A percentile compares a stretch with the other conserved stretches of the same genome.
Evolutionary conservation across 108 stramenopile species (phyloP).

Genomic region (Nannochloropsis salina): DNA sequence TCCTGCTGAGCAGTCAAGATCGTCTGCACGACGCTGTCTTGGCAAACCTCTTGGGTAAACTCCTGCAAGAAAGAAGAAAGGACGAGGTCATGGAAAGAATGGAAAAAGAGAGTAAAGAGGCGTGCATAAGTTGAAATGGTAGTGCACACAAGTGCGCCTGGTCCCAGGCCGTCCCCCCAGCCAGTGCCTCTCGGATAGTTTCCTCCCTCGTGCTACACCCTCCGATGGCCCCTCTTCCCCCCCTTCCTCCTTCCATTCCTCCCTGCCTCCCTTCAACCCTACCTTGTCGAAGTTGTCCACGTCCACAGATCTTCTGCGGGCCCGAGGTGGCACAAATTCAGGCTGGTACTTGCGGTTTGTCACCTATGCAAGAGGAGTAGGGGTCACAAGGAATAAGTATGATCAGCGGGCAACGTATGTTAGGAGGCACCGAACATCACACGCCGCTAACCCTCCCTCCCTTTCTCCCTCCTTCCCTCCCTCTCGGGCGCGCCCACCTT

Average conservation of each 20-base stretch:
- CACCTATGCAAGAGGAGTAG: neutral
- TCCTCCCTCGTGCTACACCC: too few relatives aligned
- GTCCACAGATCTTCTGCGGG: constrained; percentile 16
- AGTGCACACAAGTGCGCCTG: too few relatives aligned
- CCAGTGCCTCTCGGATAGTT: too few relatives aligned
- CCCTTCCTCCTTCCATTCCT: neutral
- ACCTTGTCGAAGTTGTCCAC: constrained; percentile 40
- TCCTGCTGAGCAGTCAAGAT: constrained; percentile 26
- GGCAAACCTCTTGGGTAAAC: constrained; percentile 29
- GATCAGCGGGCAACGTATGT: neutral
- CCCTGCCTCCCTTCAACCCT: neutral
- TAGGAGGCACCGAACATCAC: neutral
- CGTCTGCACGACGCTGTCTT: constrained; percentile 27
- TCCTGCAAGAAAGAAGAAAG: constrained; percentile 20
- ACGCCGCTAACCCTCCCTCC: neutral
- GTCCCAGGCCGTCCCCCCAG: too few relatives aligned
- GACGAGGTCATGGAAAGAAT: neutral
- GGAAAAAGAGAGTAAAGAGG: neutral
- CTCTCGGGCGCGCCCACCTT: neutral
- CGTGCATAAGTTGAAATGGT: neutral
- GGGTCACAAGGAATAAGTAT: neutral
- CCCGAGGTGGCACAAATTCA: constrained; percentile 28
- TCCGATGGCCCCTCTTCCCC: neutral
- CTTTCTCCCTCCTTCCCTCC: neutral
- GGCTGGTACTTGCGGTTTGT: constrained; percentile 25